Conservation (phyloP, 768 basidiomycete species). For the Chlorophyllum brunneum region DNA sequence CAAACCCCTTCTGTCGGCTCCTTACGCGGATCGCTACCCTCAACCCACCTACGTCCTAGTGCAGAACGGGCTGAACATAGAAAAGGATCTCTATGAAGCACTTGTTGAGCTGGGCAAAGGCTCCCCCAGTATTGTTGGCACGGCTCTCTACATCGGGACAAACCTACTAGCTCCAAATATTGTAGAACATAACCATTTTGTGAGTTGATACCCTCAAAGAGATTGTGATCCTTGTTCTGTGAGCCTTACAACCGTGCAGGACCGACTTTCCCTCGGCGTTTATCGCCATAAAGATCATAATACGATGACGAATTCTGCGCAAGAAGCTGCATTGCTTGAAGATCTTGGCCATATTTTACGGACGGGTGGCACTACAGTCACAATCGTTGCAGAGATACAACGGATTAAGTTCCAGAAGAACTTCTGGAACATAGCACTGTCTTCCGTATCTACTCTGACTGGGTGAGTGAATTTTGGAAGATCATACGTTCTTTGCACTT, state of each 20-base stretch:
- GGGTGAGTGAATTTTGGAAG: slow-evolving; percentile 24
- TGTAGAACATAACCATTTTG: slow-evolving; percentile 50
- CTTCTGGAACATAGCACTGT: slow-evolving; percentile 59
- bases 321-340: slow-evolving; percentile 36
- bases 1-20: slow-evolving; percentile 45
- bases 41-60: slow-evolving; percentile 61
- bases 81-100: slow-evolving; percentile 58
- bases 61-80: slow-evolving; percentile 74
- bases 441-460: slow-evolving; percentile 48
- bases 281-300: slow-evolving; percentile 44
- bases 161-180: slow-evolving; percentile 44
- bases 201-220: slow-evolving; percentile 24
- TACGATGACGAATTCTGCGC: slow-evolving; percentile 36
- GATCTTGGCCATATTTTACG: slow-evolving; percentile 43
- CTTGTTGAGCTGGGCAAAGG: slow-evolving; percentile 35
- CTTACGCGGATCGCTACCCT: slow-evolving; percentile 39
- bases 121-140: slow-evolving; percentile 50
- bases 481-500: background rate
- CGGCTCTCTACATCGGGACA: slow-evolving; percentile 51
- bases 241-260: slow-evolving; percentile 31
- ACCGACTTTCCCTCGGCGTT: slow-evolving; percentile 48
- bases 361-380: slow-evolving; percentile 43
- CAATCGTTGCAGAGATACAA: slow-evolving; percentile 56
- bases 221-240: background rate
- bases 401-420: slow-evolving; percentile 60